These are phyloP conservation scores for Claviceps lovelessii DNA, from an alignment of 2,329 filamentous ascomycete species.

Conservation along the genomic window DNA sequence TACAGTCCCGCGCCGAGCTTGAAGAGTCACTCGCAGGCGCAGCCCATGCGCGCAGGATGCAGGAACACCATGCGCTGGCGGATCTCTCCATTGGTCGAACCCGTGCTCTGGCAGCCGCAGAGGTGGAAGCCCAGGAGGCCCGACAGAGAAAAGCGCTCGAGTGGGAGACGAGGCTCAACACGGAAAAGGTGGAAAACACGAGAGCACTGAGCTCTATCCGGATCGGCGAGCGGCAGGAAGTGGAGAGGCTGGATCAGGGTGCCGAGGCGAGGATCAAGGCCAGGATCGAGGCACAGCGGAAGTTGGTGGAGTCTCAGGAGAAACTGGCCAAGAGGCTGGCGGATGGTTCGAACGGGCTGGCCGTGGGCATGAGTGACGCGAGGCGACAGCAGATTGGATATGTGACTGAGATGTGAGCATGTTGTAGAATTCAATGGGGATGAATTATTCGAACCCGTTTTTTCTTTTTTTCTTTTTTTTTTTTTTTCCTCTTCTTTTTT, in stretches of 20 bases:
- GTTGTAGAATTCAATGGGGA: constrained; percentile 27
- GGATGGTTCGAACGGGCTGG: constrained; percentile 15
- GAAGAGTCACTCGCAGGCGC: constrained; percentile 28
- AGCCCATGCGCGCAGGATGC: constrained; percentile 21
- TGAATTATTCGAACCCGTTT: no score
- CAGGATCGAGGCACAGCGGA: constrained; percentile 36
- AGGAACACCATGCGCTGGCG: constrained; percentile 33
- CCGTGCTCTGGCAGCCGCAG: constrained; percentile 30
- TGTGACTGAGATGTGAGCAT: constrained; percentile 41
- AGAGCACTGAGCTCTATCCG: constrained; percentile 34
- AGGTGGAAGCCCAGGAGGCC: constrained; percentile 30
- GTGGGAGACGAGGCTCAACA: constrained; percentile 33
- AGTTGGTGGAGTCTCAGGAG: constrained; percentile 34
- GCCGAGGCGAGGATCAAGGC: constrained; percentile 31
- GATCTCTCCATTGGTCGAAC: constrained; percentile 30
- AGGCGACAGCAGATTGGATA: constrained; percentile 43
- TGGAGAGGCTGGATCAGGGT: constrained; percentile 32
- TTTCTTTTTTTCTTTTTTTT: neutral
- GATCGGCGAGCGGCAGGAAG: constrained; percentile 35
- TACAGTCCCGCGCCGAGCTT: constrained; percentile 30
- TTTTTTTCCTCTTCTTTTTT: neutral
- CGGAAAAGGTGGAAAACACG: constrained; percentile 33
- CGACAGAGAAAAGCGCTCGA: constrained; percentile 30
- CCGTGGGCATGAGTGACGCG: constrained; percentile 10
- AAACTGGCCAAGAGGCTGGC: constrained; percentile 29